Conservation (phyloP, 139 green algal species). For the Gonium pectorale region DNA sequence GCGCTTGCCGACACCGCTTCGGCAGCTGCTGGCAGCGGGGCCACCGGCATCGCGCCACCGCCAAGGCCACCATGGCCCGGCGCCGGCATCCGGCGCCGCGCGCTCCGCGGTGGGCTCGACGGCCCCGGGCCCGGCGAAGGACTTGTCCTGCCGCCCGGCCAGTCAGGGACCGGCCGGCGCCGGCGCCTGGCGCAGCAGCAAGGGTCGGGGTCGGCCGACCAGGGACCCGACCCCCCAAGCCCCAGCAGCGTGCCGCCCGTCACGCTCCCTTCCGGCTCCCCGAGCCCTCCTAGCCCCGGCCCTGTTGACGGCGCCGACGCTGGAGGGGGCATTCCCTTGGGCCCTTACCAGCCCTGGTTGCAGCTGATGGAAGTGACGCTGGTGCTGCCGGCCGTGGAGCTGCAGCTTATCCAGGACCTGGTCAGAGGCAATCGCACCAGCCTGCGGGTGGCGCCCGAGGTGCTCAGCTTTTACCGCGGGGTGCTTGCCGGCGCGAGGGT, state of each 20-base stretch:
- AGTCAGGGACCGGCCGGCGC: no score
- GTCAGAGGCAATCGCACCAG: background rate
- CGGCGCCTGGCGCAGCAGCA: background rate
- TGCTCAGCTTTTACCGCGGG: background rate
- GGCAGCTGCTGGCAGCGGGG: background rate
- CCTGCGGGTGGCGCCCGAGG: background rate
- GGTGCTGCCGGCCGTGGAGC: background rate
- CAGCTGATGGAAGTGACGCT: background rate
- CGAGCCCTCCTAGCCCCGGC: no score
- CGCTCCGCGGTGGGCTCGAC: no score
- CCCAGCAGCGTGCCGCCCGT: no score
- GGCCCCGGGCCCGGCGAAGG: no score
- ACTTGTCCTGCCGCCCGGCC: no score
- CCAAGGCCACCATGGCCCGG: no score
- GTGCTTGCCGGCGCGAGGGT: background rate
- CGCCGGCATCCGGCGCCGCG: no score
- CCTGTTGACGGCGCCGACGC: background rate
- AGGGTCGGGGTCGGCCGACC: no score
- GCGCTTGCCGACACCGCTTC: no score
- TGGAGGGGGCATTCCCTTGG: background rate
- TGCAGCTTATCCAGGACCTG: background rate
- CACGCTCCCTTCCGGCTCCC: no score
- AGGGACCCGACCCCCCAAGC: background rate
- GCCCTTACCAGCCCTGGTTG: slow-evolving; percentile 3
- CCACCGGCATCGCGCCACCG: no score